Conservation (phyloP, 2,329 filamentous ascomycete genomes). For the Rhynchosporium agropyri region DNA sequence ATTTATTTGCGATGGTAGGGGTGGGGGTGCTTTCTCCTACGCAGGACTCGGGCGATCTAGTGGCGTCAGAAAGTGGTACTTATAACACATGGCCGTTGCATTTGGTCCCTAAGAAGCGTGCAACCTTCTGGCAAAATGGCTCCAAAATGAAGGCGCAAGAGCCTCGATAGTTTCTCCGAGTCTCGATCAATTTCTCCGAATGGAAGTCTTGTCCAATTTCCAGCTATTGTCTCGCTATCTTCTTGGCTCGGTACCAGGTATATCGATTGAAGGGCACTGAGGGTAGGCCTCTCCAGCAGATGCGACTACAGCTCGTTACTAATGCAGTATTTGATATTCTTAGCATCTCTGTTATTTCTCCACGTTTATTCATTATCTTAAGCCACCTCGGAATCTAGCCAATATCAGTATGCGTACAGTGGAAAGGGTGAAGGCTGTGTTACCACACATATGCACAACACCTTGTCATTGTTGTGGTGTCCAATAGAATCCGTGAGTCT, state of each 20-base stretch:
- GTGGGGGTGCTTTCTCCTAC: neutral
- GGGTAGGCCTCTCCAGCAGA: too few species aligned
- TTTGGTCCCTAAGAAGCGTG: neutral
- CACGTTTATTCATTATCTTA: neutral
- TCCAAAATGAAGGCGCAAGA: too few species aligned
- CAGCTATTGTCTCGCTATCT: too few species aligned
- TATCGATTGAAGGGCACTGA: too few species aligned
- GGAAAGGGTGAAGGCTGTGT: neutral
- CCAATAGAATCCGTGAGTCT: neutral
- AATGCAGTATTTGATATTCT: neutral
- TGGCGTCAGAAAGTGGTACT: slow-evolving; percentile 5
- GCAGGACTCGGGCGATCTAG: neutral
- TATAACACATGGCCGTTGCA: neutral
- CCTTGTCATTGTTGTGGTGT: neutral
- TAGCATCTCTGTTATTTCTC: neutral
- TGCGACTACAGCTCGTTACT: too few species aligned
- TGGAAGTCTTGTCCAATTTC: too few species aligned
- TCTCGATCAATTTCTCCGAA: too few species aligned
- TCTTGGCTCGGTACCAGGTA: too few species aligned
- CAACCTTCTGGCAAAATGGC: too few species aligned
- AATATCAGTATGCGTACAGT: neutral
- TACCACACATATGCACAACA: neutral
- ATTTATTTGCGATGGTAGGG: slow-evolving; percentile 7
- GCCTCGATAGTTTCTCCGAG: too few species aligned
- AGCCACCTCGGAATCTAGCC: neutral